These are phyloP conservation scores for Stemphylium vesicarium DNA, from an alignment of 2,329 filamentous ascomycete genomes.

Conservation along the genomic window DNA sequence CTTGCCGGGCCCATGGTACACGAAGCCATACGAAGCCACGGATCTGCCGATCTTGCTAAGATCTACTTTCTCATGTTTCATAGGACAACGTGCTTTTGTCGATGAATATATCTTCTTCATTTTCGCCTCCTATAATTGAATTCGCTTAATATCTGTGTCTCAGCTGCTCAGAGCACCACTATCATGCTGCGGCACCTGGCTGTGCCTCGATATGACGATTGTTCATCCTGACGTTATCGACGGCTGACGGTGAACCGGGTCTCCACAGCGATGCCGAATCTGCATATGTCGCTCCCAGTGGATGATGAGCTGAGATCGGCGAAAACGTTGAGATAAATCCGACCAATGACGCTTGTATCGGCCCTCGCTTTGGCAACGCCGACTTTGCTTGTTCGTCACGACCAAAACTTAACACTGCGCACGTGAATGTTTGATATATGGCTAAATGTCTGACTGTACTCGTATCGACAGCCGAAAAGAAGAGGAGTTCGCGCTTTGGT, in stretches of 20 bases:
- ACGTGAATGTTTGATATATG: slow-evolving; percentile 2
- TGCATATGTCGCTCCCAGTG: slow-evolving; percentile 17
- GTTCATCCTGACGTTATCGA: slow-evolving; percentile 19
- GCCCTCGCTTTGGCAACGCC: slow-evolving; percentile 1
- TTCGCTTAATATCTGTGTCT: neutral
- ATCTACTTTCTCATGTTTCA: neutral
- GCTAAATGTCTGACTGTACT: neutral
- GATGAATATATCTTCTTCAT: slow-evolving; percentile 5
- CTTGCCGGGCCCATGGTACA: slow-evolving; percentile 2
- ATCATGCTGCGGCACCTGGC: slow-evolving; percentile 2
- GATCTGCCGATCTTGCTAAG: slow-evolving; percentile 3
- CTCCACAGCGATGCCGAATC: slow-evolving; percentile 32
- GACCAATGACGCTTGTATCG: slow-evolving; percentile 22
- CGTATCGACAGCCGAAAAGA: neutral
- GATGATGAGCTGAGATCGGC: slow-evolving; percentile 17
- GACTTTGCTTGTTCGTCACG: slow-evolving; percentile 1
- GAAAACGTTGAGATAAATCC: slow-evolving; percentile 10
- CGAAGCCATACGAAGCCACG: slow-evolving; percentile 1
- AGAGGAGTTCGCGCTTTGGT: neutral
- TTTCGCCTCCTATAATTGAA: slow-evolving; percentile 4
- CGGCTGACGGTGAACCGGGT: slow-evolving; percentile 23
- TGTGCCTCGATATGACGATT: slow-evolving; percentile 3
- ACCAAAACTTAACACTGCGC: neutral
- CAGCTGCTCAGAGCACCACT: neutral
- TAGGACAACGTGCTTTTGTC: neutral